Percentiles rank a stretch among this genome's conserved stretches.
phyloP scores from a whole-genome alignment of 2,329 filamentous ascomycete species.

The Botryosphaeria dothidea region DNA sequence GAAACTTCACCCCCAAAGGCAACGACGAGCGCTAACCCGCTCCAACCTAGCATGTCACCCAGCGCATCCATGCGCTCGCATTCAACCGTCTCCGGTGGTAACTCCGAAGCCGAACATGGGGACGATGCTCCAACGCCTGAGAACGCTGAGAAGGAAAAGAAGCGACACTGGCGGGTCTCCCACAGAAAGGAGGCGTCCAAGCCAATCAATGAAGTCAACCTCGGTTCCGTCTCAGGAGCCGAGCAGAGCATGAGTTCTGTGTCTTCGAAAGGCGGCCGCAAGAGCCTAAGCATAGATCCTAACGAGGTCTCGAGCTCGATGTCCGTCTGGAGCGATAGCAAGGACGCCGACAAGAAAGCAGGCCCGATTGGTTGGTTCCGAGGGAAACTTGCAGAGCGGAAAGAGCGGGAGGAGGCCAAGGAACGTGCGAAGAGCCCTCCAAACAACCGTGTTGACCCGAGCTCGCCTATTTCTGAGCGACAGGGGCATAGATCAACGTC shows the following conservation, averaged over 20 bases:
- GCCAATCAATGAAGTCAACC: slow-evolving; percentile 33
- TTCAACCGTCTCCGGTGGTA: slow-evolving; percentile 68
- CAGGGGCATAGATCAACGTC: slow-evolving; percentile 14
- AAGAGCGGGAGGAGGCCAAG: slow-evolving; percentile 55
- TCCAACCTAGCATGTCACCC: slow-evolving; percentile 67
- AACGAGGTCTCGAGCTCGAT: slow-evolving; percentile 25
- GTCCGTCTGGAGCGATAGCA: slow-evolving; percentile 28
- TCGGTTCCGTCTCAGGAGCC: slow-evolving; percentile 38
- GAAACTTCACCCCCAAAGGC: slow-evolving; percentile 17
- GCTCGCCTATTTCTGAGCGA: slow-evolving; percentile 6
- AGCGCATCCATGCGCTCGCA: slow-evolving; percentile 74
- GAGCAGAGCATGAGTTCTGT: slow-evolving; percentile 44
- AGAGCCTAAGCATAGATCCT: slow-evolving; percentile 13
- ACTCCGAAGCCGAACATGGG: slow-evolving; percentile 74
- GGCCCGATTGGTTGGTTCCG: slow-evolving; percentile 66
- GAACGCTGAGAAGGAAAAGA: slow-evolving; percentile 50
- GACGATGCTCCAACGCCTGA: slow-evolving; percentile 56
- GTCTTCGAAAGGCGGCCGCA: slow-evolving; percentile 21
- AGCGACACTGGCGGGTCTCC: slow-evolving; percentile 71
- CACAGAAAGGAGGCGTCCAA: slow-evolving; percentile 34
- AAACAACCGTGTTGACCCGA: slow-evolving; percentile 4
- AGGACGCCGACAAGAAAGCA: slow-evolving; percentile 54
- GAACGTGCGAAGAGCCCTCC: slow-evolving; percentile 55
- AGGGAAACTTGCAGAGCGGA: slow-evolving; percentile 63
- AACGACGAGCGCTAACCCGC: slow-evolving; percentile 18